These are phyloP conservation scores for Beauveria bassiana DNA, from an alignment of 2,329 filamentous ascomycete species.

Conservation along the genomic window DNA sequence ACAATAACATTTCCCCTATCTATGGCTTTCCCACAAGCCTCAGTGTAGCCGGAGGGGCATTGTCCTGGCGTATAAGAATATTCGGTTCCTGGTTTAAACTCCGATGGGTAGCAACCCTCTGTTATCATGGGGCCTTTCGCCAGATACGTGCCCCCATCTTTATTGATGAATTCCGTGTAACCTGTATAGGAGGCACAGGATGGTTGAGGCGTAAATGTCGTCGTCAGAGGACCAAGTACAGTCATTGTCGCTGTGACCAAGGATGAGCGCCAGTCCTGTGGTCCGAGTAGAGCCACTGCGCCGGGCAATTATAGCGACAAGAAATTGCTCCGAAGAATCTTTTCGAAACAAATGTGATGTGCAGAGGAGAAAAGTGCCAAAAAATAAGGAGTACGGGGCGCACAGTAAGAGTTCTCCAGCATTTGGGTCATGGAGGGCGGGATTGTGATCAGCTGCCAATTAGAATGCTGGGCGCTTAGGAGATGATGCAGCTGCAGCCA, in stretches of 20 bases:
- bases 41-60: background rate
- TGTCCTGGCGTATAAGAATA: background rate
- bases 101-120: background rate
- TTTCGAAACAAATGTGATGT: background rate
- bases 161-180: background rate
- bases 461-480: background rate
- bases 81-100: background rate
- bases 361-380: background rate
- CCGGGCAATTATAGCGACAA: too few species aligned
- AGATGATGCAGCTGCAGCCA: background rate
- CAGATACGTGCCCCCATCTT: background rate
- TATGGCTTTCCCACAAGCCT: background rate
- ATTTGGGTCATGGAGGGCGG: background rate
- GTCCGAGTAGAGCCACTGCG: background rate
- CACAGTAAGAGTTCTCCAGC: background rate
- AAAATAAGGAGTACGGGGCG: background rate
- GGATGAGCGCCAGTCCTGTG: background rate
- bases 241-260: background rate
- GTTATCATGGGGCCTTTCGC: background rate
- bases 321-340: too few species aligned
- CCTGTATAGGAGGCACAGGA: background rate
- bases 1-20: background rate
- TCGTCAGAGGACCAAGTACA: background rate
- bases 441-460: background rate
- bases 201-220: background rate